These are phyloP conservation scores for Ulvella scutata DNA, from an alignment of 139 green algal species.

Conservation along the genomic window DNA sequence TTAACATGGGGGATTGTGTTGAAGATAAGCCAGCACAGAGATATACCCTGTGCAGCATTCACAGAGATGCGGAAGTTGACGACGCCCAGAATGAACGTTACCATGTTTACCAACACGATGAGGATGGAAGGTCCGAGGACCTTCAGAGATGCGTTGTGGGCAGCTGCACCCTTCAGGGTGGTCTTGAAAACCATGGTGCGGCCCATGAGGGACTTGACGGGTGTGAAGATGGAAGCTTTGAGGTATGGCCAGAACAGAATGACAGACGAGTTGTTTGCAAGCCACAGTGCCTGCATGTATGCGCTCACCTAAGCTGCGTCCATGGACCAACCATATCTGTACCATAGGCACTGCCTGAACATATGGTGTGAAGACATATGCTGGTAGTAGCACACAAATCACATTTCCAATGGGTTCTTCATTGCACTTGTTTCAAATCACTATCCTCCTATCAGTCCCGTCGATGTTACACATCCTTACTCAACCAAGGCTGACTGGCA, in stretches of 20 bases:
- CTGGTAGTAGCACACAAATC: too few relatives aligned
- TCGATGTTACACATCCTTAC: too few relatives aligned
- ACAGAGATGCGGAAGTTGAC: not conserved
- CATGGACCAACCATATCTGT: too few relatives aligned
- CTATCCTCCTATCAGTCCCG: too few relatives aligned
- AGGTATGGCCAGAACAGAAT: slow-evolving; percentile 2
- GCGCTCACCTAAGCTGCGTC: too few relatives aligned
- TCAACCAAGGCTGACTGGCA: too few relatives aligned
- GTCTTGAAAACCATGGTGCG: not conserved
- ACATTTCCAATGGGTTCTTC: too few relatives aligned
- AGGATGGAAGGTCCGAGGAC: not conserved
- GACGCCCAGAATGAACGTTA: not conserved
- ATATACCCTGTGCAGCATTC: not conserved
- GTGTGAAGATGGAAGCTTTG: not conserved
- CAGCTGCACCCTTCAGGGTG: not conserved
- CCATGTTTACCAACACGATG: not conserved
- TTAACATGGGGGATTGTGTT: slow-evolving; percentile 1
- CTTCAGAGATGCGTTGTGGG: not conserved
- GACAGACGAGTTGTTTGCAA: not conserved
- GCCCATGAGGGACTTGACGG: slow-evolving; percentile 1
- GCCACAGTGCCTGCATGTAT: not conserved
- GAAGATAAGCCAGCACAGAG: not conserved
- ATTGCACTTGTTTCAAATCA: too few relatives aligned
- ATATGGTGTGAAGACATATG: too few relatives aligned
- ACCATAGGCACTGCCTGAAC: too few relatives aligned